Base-by-base conservation (phyloP, 495 filamentous ascomycete genomes). In the Cercophora scortea region DNA sequence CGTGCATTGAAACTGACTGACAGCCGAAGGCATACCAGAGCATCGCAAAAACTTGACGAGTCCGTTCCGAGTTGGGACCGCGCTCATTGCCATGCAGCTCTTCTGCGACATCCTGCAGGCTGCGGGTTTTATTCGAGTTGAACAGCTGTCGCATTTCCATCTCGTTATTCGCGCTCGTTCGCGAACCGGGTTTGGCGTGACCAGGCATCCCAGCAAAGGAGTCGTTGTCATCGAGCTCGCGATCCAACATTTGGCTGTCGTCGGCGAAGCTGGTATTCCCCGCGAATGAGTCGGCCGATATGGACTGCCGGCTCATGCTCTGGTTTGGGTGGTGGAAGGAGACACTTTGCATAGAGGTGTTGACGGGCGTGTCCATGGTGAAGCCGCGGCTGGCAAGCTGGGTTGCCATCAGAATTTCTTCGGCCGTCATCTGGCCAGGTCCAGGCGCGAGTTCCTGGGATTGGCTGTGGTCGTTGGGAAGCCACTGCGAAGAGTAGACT, bases 21-120 rank as follows among this genome's bases (percentile, higher is more conserved):
- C 13, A 17, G n/a, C 1, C 10, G 25, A 11, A 10, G 52, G 65
- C 78, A 56, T 81, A 96, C 93, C 93, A 98, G 52, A 95, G 82
- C 88, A 98, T 95, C 12, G 93, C 93, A 66, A 96, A 96, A 19
- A 98, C 84, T 73, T 98, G 93, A 54, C 95, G 91, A 41, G 90
- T 88, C 65, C 94, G 87, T 66, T 98, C 93, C 7, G 92, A 88
- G 64, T 90, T 89, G 12, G 89, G 87, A 0, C 77, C 77, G 32
- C 77, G 71, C 54, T 81, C 78, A 52, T 81, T 80, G 6, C 76
- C 77, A 57, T 78, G 76, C 17, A 89, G 75, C 64, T 91, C 89
- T 33, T 75, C 75, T 5, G 92, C 93, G 54, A 98, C 89, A 32
- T 96, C 88, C 53, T 86, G 81, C 45, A 98, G 68, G 3, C 72